Conservation (phyloP, 495 filamentous ascomycete genomes). For the Xylaria flabelliformis region DNA sequence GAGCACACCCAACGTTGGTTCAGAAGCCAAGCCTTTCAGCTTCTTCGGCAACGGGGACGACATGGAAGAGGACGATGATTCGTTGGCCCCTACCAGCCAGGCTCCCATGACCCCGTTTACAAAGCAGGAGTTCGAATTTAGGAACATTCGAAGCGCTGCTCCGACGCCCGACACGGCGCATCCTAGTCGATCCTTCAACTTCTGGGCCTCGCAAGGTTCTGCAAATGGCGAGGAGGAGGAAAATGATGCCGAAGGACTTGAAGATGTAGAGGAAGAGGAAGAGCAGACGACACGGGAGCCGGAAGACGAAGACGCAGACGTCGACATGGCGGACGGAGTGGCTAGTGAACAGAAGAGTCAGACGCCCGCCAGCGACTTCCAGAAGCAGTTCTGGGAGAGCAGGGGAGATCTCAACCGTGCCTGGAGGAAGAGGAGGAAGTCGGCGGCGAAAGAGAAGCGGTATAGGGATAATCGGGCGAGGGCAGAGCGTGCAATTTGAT, state of each 20-base stretch:
- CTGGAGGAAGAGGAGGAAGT: constrained; percentile 86
- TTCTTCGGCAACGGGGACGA: constrained; percentile 62
- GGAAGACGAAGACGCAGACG: constrained; percentile 48
- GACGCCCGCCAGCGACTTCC: constrained; percentile 67
- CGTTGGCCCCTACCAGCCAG: constrained; percentile 32
- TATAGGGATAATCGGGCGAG: constrained; percentile 81
- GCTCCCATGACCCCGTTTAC: constrained; percentile 82
- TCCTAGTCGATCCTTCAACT: constrained; percentile 61
- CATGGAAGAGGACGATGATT: constrained; percentile 42
- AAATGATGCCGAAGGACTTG: constrained; percentile 36
- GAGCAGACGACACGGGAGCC: constrained; percentile 40
- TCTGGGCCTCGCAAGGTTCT: constrained; percentile 50
- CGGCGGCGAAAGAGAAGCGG: constrained; percentile 82
- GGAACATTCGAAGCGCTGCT: constrained; percentile 80
- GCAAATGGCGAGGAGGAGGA: constrained; percentile 48
- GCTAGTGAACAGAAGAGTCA: constrained; percentile 27
- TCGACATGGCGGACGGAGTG: constrained; percentile 34
- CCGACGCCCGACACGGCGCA: constrained; percentile 95
- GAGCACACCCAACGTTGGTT: constrained; percentile 27
- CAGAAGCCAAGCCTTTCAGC: constrained; percentile 47
- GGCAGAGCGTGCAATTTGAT: constrained; percentile 52
- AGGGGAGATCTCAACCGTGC: constrained; percentile 86
- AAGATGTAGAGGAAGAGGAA: constrained; percentile 38
- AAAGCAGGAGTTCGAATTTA: constrained; percentile 73
- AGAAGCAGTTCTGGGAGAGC: constrained; percentile 92